phyloP scores from a whole-genome alignment of 2,329 filamentous ascomycete species.

The Exophiala lecanii-corni region DNA sequence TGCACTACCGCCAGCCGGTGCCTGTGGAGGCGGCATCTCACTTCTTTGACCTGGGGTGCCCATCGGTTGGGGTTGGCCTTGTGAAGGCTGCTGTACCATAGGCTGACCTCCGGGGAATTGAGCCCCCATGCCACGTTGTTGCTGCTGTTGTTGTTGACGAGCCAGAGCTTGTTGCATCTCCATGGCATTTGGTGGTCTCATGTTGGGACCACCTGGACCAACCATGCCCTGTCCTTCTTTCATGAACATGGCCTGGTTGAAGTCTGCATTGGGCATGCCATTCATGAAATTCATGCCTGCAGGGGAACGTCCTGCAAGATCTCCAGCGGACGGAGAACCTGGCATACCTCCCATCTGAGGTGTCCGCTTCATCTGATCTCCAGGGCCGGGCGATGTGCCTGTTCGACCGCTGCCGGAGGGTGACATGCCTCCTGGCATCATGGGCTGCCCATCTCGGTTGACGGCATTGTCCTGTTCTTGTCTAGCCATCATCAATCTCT shows the following conservation, averaged over 20 bases:
- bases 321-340: conserved; percentile 54
- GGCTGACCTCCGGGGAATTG: conserved; percentile 37
- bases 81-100: conserved; percentile 46
- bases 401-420: conserved; percentile 50
- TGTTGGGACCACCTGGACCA: conserved; percentile 46
- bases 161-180: conserved; percentile 41
- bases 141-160: conserved; percentile 28
- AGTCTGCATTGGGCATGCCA: conserved; percentile 43
- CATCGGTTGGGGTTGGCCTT: conserved; percentile 41
- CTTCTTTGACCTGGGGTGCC: conserved; percentile 56
- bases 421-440: conserved; percentile 50
- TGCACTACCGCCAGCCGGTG: conserved; percentile 38
- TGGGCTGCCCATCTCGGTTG: conserved; percentile 45
- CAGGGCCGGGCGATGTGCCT: conserved; percentile 57
- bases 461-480: conserved; percentile 62
- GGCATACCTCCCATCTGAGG: conserved; percentile 57
- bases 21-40: conserved; percentile 48
- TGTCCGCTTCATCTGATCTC: conserved; percentile 60
- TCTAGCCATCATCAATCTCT: conserved; percentile 60
- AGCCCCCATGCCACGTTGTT: conserved; percentile 35
- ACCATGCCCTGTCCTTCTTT: conserved; percentile 41
- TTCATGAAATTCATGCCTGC: conserved; percentile 53
- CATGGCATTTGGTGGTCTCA: conserved; percentile 54
- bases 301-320: conserved; percentile 59
- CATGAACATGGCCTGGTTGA: conserved; percentile 39